Evolutionary conservation across 2,329 filamentous ascomycete species (phyloP), one percentile per base, ranked within the genome.

Genomic region (Chaetoscypha palmicola): DNA sequence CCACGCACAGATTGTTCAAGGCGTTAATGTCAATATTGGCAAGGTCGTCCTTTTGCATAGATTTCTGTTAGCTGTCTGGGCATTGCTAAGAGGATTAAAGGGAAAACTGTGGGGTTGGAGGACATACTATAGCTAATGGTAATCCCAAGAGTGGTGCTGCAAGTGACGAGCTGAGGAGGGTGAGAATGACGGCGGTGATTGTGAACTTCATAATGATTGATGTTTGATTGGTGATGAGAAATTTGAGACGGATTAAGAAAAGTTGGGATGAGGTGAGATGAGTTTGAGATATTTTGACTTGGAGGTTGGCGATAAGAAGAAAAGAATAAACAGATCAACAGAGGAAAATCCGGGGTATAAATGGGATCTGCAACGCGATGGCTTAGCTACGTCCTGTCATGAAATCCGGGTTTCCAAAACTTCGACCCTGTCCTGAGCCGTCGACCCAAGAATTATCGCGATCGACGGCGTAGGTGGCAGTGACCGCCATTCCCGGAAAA

Each of bases 1-100:
- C 52, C 9, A 47, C 2, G 36, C 52, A 55, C 8, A 51, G 31
- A 32, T 54, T 22, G 11, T 48, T 47, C n/a, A 47, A 31, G 5
- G 44, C 17, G 26, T 46, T 28, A 14, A 50, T 2, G 26, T 50
- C 41, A 4, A 49, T 5, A 11, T 22, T 35, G 20, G 45, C 28
- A 5, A 50, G 39, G 12, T 43, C 37, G n/a, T 41, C 38, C 14
- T 46, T 46, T 16, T 19, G 17, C 12, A 36, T 19, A 33, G 44
- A 12, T 36, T 9, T 51, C 10, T 16, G 33, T 8, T 43, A 12
- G 41, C 33, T 2, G 16, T 26, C 5, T 24, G 17, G 19, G 32
- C 11, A 17, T 16, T 5, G 21, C 19, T 5, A 21, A 41, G 12
- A n/a, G n/a, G 16, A 12, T 7, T 14, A 41, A 28, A 9, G 3